These are phyloP conservation scores for Hypoxylon lienhwacheense DNA, from an alignment of 495 filamentous ascomycete species.

Conservation along the genomic window DNA sequence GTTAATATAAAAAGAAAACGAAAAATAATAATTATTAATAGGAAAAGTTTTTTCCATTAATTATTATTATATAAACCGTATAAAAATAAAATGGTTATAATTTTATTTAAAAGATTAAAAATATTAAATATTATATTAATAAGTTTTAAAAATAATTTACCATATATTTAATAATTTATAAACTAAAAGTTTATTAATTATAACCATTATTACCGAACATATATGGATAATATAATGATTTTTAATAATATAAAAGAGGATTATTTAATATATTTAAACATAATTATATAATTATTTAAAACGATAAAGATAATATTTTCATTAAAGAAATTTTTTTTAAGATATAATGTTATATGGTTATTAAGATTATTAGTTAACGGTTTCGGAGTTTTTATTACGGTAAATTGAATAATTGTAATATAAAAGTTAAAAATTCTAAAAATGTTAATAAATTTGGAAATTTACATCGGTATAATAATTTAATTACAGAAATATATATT, in stretches of 20 bases:
- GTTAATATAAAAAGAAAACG: background rate
- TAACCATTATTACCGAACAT: background rate
- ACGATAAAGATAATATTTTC: background rate
- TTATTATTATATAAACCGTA: background rate
- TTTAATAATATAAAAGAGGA: background rate
- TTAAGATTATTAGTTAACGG: conserved; percentile 1
- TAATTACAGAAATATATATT: background rate
- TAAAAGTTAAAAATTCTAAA: background rate
- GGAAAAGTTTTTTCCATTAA: no score
- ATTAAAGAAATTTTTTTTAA: background rate
- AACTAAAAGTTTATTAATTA: background rate
- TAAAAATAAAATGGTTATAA: background rate
- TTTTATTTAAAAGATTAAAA: conserved; percentile 2
- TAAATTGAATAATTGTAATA: background rate
- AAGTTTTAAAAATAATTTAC: background rate
- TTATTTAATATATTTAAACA: background rate
- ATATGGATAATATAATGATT: conserved; percentile 4
- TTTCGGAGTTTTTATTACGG: background rate
- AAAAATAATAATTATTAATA: background rate
- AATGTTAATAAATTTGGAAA: background rate
- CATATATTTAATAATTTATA: conserved; percentile 4
- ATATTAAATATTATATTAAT: conserved; percentile 6
- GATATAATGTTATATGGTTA: background rate
- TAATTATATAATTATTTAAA: background rate
- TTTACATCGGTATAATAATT: background rate